Evolutionary conservation across 345 rosid genomes (phyloP).

Genomic region (Pugionium cornutum): DNA sequence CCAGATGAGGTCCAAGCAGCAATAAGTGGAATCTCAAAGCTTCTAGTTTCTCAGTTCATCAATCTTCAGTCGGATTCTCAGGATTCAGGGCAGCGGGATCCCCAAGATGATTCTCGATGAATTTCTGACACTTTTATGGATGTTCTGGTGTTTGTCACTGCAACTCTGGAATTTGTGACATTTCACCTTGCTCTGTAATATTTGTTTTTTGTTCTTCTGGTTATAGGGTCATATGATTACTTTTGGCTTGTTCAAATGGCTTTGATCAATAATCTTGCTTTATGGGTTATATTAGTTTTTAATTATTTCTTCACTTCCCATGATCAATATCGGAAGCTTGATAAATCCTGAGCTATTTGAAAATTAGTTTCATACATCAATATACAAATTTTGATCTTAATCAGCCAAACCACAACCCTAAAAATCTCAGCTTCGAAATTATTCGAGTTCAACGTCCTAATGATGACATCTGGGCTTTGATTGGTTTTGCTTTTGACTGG

Average conservation of each 20-base stretch:
- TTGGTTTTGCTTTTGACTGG: too few relatives aligned
- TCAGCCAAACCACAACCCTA: background rate
- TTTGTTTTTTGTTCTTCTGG: too few relatives aligned
- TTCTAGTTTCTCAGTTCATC: slow-evolving; percentile 72
- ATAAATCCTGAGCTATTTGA: background rate
- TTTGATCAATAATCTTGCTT: background rate
- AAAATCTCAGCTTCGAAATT: slow-evolving; percentile 10
- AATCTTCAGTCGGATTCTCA: slow-evolving; percentile 70
- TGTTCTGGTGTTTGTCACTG: slow-evolving; percentile 27
- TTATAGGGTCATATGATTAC: slow-evolving; percentile 17
- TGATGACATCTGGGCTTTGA: slow-evolving; percentile 21
- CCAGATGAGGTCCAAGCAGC: slow-evolving; percentile 82
- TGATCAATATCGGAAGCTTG: background rate
- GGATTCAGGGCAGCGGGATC: slow-evolving; percentile 46
- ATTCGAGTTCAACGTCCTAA: background rate
- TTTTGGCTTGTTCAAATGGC: slow-evolving; percentile 14
- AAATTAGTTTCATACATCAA: background rate
- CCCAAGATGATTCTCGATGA: slow-evolving; percentile 35
- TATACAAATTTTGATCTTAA: background rate
- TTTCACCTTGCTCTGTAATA: slow-evolving; percentile 10
- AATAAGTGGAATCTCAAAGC: slow-evolving; percentile 78
- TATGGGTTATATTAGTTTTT: too few relatives aligned
- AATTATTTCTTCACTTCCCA: background rate
- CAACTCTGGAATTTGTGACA: slow-evolving; percentile 7
- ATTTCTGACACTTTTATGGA: background rate